phyloP scores from a whole-genome alignment of 805 yeast genomes.

The Priceomyces melissophilus region DNA sequence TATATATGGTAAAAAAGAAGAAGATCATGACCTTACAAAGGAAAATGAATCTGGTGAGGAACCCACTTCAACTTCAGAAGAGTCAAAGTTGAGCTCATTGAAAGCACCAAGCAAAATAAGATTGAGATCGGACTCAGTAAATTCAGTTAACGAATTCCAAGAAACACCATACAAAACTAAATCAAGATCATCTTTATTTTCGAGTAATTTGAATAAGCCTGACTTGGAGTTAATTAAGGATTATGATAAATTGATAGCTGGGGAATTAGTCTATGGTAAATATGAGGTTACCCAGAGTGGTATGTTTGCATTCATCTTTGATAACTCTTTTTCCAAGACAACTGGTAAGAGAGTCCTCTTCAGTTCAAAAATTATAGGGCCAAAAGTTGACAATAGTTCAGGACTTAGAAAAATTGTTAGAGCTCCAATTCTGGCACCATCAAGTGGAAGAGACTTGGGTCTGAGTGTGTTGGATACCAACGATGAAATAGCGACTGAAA shows the following conservation, averaged over 20 bases:
- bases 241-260: constrained; percentile 49
- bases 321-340: constrained; percentile 85
- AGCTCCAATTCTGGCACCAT: background rate
- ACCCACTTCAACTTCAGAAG: constrained; percentile 1
- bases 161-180: constrained; percentile 30
- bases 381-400: background rate
- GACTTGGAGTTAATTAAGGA: constrained; percentile 53
- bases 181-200: constrained; percentile 37
- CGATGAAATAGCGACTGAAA: background rate
- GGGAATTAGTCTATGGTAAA: constrained; percentile 60
- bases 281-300: constrained; percentile 62
- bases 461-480: background rate
- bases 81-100: background rate
- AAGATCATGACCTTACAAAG: constrained; percentile 3
- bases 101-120: constrained; percentile 4
- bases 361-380: constrained; percentile 30
- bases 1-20: constrained; percentile 34
- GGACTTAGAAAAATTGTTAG: background rate
- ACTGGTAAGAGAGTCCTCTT: constrained; percentile 78
- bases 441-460: background rate
- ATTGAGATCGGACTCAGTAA: constrained; percentile 25
- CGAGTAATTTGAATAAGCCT: constrained; percentile 34
- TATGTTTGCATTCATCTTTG: constrained; percentile 83
- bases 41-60: constrained; percentile 1
- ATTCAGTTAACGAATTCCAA: constrained; percentile 33